phyloP scores from a whole-genome alignment of 768 basidiomycete genomes.

The Agaricus subrufescens region DNA sequence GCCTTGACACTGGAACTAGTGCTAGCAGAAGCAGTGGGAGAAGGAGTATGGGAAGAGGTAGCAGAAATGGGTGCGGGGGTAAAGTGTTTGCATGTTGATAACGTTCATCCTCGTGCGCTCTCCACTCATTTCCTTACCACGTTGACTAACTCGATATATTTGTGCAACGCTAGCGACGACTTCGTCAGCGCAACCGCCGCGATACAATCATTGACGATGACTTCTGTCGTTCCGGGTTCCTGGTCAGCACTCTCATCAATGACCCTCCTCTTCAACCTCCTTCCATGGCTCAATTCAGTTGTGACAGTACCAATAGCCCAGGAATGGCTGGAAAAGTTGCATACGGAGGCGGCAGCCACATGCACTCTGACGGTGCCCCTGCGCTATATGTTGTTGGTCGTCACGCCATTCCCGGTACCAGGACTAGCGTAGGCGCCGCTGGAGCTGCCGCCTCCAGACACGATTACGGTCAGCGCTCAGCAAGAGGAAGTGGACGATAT shows the following conservation, averaged over 20 bases:
- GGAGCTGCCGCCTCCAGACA: constrained; percentile 24
- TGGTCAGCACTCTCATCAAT: constrained; percentile 1
- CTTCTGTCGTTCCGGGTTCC: constrained; percentile 20
- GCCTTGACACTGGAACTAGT: too few species aligned
- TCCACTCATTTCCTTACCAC: background rate
- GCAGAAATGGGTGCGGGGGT: too few species aligned
- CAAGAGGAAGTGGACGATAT: constrained; percentile 26
- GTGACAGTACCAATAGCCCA: constrained; percentile 16
- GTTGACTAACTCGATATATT: too few species aligned
- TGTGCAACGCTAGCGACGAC: constrained; percentile 27
- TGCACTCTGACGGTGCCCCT: constrained; percentile 23
- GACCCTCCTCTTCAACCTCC: too few species aligned
- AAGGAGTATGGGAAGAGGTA: too few species aligned
- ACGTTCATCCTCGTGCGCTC: constrained; percentile 36
- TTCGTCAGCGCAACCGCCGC: constrained; percentile 24
- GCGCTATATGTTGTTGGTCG: constrained; percentile 2
- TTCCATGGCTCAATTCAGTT: too few species aligned
- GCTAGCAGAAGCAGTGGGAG: too few species aligned
- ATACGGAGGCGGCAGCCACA: constrained; percentile 34
- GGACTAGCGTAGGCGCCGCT: background rate
- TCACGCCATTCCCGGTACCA: constrained; percentile 14
- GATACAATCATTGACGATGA: constrained; percentile 29
- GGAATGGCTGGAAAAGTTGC: constrained; percentile 37
- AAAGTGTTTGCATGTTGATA: constrained; percentile 31
- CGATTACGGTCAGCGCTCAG: constrained; percentile 27